A percentile compares a stretch with the other conserved stretches of the same genome.
These are phyloP conservation scores for Pestalotiopsis sp. DNA, from an alignment of 2,329 filamentous ascomycete genomes.

Conservation along the genomic window DNA sequence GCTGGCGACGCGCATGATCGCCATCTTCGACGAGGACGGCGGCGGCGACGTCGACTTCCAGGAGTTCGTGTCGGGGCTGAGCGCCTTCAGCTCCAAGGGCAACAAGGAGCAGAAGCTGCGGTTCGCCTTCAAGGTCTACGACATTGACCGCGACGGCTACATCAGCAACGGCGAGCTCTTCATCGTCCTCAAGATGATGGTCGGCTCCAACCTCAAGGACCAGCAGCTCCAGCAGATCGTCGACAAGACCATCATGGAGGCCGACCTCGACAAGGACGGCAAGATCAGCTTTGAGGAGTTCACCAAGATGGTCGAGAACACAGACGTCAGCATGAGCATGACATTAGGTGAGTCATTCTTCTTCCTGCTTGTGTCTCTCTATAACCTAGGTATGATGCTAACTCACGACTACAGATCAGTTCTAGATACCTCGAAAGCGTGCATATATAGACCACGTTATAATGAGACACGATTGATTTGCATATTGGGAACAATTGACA, in stretches of 20 bases:
- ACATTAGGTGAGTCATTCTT: conserved; percentile 59
- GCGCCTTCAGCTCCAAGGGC: conserved; percentile 94
- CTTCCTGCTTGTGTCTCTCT: neutral
- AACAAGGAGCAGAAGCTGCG: conserved; percentile 98
- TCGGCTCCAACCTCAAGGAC: conserved; percentile 97
- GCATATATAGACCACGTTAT: conserved; percentile 16
- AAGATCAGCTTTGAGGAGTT: conserved; percentile 99
- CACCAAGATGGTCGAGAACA: conserved; percentile 97
- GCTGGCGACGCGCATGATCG: conserved; percentile 96
- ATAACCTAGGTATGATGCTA: neutral
- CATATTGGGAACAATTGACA: neutral
- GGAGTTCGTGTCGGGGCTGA: conserved; percentile 94
- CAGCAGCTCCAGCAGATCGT: conserved; percentile 99
- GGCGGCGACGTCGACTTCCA: conserved; percentile 98
- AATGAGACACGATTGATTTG: conserved; percentile 19
- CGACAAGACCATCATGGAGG: conserved; percentile 99
- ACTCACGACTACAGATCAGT: conserved; percentile 22
- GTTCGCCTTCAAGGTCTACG: conserved; percentile 99
- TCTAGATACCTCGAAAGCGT: conserved; percentile 24
- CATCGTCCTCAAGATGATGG: conserved; percentile 99
- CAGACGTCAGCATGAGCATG: conserved; percentile 75
- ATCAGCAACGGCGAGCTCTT: conserved; percentile 99
- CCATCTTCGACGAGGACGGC: conserved; percentile 98
- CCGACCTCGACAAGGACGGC: conserved; percentile 90
- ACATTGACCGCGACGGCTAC: conserved; percentile 97